Evolutionary conservation across 345 rosid species (phyloP).

Genomic region (Bretschneidera sinensis): DNA sequence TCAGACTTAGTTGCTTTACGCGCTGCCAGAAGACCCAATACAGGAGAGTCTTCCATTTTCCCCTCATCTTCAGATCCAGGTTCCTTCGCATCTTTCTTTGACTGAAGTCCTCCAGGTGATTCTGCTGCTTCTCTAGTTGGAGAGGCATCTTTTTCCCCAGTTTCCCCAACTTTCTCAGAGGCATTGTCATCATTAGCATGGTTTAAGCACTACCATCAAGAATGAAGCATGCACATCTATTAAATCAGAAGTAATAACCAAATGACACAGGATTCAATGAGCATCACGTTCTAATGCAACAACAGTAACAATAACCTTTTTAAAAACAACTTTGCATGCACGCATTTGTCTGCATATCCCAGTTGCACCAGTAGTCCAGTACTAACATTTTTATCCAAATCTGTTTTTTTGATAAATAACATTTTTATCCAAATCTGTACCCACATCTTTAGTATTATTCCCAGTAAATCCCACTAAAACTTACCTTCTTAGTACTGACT

Average conservation of each 20-base stretch:
- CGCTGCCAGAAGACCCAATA: conserved; percentile 57
- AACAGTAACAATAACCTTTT: background rate
- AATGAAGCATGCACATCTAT: conserved; percentile 12
- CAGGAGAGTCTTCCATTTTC: conserved; percentile 74
- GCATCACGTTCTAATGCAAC: conserved; percentile 1
- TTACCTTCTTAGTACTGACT: no score
- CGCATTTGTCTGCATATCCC: no score
- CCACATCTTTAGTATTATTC: no score
- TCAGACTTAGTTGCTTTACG: conserved; percentile 30
- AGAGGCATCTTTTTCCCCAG: conserved; percentile 25
- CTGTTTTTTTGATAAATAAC: no score
- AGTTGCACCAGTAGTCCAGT: no score
- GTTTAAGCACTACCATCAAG: conserved; percentile 42
- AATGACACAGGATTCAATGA: background rate
- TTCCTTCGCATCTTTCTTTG: conserved; percentile 37
- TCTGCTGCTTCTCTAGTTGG: conserved; percentile 29
- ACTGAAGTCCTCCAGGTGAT: conserved; percentile 33
- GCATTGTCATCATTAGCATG: conserved; percentile 33
- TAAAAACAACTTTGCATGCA: no score
- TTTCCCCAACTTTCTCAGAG: conserved; percentile 43
- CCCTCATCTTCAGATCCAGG: conserved; percentile 43
- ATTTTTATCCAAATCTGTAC: no score
- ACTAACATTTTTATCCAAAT: no score
- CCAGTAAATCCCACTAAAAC: no score
- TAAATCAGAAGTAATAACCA: background rate